Conservation (phyloP, 1,284 basidiomycete species). For the Heterobasidion occidentale region DNA sequence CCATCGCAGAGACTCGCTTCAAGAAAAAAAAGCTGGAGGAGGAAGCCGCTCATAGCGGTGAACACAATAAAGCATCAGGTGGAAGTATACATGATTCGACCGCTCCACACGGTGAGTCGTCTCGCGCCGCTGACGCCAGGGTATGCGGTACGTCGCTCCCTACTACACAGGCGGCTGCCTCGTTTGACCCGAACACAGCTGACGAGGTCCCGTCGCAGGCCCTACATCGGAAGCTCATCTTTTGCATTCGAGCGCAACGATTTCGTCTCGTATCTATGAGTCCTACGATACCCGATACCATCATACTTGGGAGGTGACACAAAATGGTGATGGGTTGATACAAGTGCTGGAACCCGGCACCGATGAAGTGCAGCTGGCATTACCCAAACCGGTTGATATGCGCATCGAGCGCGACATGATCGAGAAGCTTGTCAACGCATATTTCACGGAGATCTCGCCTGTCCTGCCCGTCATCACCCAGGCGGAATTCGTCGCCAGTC, state of each 20-base stretch:
- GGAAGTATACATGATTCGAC: constrained; percentile 14
- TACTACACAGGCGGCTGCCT: background rate
- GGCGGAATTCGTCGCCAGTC: constrained; percentile 74
- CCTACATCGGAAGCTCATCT: constrained; percentile 83
- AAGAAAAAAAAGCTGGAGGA: constrained; percentile 87
- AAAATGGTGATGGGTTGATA: constrained; percentile 83
- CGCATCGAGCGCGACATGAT: constrained; percentile 73
- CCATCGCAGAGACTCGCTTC: constrained; percentile 96
- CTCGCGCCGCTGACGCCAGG: constrained; percentile 37
- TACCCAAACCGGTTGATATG: constrained; percentile 57
- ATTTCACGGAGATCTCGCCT: constrained; percentile 83
- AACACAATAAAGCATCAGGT: constrained; percentile 12
- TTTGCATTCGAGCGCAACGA: constrained; percentile 80
- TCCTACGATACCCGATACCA: constrained; percentile 81
- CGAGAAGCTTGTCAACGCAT: constrained; percentile 82
- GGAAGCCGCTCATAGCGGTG: constrained; percentile 39
- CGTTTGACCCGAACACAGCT: background rate
- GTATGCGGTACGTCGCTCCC: constrained; percentile 51
- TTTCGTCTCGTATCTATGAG: constrained; percentile 80
- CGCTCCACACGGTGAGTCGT: constrained; percentile 29
- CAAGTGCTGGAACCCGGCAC: constrained; percentile 63
- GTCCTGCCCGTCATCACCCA: constrained; percentile 83
- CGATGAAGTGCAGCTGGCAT: constrained; percentile 43
- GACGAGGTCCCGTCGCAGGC: constrained; percentile 39
- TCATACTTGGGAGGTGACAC: constrained; percentile 77